Evolutionary conservation across 2,329 filamentous ascomycete species (phyloP).

Genomic region (Apiospora koreana): DNA sequence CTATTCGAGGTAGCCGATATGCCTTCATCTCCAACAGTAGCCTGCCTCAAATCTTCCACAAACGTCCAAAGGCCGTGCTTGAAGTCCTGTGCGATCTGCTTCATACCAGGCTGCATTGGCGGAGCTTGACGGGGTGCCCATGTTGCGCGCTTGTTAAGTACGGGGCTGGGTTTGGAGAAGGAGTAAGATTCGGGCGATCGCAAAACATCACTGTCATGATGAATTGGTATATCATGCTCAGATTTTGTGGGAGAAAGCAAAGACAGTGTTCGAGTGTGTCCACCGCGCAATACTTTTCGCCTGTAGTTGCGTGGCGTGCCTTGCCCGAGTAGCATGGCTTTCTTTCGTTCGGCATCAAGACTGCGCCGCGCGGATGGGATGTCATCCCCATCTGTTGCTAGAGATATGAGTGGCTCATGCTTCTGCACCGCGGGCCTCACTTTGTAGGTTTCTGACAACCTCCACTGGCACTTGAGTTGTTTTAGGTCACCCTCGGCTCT

Average conservation of each 20-base stretch:
- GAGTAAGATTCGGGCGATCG: constrained; percentile 33
- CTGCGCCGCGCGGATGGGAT: constrained; percentile 35
- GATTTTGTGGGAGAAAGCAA: constrained; percentile 71
- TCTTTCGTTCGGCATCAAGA: constrained; percentile 71
- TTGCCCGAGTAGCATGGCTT: constrained; percentile 64
- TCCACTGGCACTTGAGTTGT: constrained; percentile 82
- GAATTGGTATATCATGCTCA: constrained; percentile 43
- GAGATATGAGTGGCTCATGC: constrained; percentile 51
- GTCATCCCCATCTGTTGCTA: constrained; percentile 23
- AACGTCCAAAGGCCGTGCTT: constrained; percentile 91
- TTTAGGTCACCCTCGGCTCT: constrained; percentile 78
- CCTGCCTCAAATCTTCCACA: constrained; percentile 91
- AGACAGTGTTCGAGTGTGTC: constrained; percentile 69
- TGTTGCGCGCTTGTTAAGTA: constrained; percentile 56
- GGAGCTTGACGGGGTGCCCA: constrained; percentile 57
- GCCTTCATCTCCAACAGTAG: constrained; percentile 92
- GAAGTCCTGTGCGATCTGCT: constrained; percentile 87
- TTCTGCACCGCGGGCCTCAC: constrained; percentile 69
- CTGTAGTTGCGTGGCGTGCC: constrained; percentile 41
- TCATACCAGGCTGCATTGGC: constrained; percentile 47
- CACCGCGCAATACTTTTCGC: constrained; percentile 69
- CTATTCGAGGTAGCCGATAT: constrained; percentile 56
- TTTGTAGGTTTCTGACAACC: constrained; percentile 72
- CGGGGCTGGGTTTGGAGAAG: constrained; percentile 29
- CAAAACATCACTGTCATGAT: constrained; percentile 48